phyloP scores from a whole-genome alignment of 768 basidiomycete genomes.

The Infundibulicybe gibba region DNA sequence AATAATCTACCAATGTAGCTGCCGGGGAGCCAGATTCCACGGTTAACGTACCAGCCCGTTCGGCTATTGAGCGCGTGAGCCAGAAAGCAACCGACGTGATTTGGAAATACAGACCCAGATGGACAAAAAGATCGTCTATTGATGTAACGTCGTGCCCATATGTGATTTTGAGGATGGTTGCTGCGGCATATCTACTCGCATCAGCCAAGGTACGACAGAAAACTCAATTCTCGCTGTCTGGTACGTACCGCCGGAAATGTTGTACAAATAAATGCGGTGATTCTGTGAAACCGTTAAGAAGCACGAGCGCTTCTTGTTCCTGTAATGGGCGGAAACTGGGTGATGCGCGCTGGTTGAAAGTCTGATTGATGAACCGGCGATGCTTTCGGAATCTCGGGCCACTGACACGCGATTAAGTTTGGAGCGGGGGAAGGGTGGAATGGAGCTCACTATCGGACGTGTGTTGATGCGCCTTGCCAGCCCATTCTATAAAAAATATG shows the following conservation, averaged over 20 bases:
- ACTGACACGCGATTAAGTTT: slow-evolving; percentile 16
- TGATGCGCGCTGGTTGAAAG: slow-evolving; percentile 42
- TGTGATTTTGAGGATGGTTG: slow-evolving; percentile 44
- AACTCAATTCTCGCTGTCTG: background rate
- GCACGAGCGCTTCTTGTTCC: slow-evolving; percentile 34
- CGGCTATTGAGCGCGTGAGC: slow-evolving; percentile 25
- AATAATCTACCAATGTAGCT: slow-evolving; percentile 46
- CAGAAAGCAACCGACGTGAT: background rate
- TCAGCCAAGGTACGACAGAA: background rate
- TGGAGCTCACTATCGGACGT: slow-evolving; percentile 40
- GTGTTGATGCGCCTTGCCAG: slow-evolving; percentile 43
- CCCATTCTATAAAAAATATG: slow-evolving; percentile 35
- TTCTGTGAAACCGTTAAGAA: slow-evolving; percentile 35
- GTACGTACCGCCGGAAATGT: slow-evolving; percentile 38
- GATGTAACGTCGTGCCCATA: slow-evolving; percentile 44
- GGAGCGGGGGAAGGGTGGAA: background rate
- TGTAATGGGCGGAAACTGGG: slow-evolving; percentile 36
- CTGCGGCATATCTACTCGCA: slow-evolving; percentile 38
- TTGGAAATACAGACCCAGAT: slow-evolving; percentile 29
- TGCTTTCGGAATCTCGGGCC: slow-evolving; percentile 51
- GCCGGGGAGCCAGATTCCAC: slow-evolving; percentile 42
- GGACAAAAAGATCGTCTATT: slow-evolving; percentile 39
- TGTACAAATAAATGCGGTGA: slow-evolving; percentile 34
- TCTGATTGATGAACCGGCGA: slow-evolving; percentile 45
- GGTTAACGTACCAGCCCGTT: slow-evolving; percentile 42